phyloP scores from a whole-genome alignment of 495 filamentous ascomycete species.

The Neurospora terricola region DNA sequence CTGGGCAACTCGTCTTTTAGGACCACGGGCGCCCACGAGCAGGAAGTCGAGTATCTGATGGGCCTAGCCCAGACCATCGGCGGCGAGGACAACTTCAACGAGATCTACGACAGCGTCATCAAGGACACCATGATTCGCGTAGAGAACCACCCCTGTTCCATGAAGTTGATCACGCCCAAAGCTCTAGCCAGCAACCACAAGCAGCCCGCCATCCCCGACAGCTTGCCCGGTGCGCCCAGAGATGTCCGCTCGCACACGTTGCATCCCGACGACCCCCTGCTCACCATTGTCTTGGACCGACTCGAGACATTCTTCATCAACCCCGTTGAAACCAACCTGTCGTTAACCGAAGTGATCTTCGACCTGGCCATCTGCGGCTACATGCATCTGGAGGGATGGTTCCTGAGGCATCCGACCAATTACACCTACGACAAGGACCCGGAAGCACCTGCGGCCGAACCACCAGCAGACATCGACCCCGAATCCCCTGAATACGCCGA shows the following conservation, averaged over 20 bases:
- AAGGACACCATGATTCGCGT: slow-evolving; percentile 67
- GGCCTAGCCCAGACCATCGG: slow-evolving; percentile 62
- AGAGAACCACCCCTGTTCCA: slow-evolving; percentile 72
- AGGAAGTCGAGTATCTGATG: slow-evolving; percentile 66
- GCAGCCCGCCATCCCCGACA: slow-evolving; percentile 37
- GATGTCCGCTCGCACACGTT: slow-evolving; percentile 51
- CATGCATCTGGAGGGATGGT: slow-evolving; percentile 78
- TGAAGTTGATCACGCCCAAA: slow-evolving; percentile 46
- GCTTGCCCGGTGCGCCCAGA: slow-evolving; percentile 41
- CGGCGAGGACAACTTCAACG: slow-evolving; percentile 59
- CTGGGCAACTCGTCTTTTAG: slow-evolving; percentile 43
- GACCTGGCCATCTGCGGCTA: slow-evolving; percentile 75
- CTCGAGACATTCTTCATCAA: slow-evolving; percentile 79
- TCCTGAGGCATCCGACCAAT: slow-evolving; percentile 60
- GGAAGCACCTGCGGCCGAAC: slow-evolving; percentile 10
- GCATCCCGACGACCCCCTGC: slow-evolving; percentile 62
- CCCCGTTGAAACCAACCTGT: slow-evolving; percentile 79
- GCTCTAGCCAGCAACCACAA: slow-evolving; percentile 41
- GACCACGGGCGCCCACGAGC: slow-evolving; percentile 69
- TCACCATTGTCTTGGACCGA: slow-evolving; percentile 58
- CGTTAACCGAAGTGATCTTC: slow-evolving; percentile 71
- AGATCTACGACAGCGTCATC: slow-evolving; percentile 71
- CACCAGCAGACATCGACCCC: slow-evolving; percentile 14
- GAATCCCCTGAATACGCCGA: slow-evolving; percentile 31
- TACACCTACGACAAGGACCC: slow-evolving; percentile 42